Percentiles rank a stretch among this genome's conserved stretches.
Evolutionary conservation across 192 early-diverging fungal species (phyloP).

Genomic region (Coemansia sp.): DNA sequence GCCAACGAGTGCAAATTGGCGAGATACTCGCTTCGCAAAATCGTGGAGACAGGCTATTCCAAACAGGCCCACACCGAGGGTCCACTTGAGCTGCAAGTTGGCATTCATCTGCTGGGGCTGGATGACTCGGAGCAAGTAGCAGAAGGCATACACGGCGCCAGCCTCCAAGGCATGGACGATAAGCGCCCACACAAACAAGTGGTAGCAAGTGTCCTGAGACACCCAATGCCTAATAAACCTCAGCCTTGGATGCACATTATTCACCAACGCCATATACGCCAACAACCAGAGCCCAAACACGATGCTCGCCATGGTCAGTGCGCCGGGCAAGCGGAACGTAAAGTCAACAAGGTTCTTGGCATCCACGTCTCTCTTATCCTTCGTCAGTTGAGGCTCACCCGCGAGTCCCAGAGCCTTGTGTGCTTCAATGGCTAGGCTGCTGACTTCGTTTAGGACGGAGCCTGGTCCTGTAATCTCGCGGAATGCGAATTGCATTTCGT

Average conservation of each 20-base stretch:
- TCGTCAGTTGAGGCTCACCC: constrained; percentile 9
- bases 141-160: constrained; percentile 15
- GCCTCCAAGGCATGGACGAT: constrained; percentile 25
- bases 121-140: constrained; percentile 44
- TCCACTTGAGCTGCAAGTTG: constrained; percentile 37
- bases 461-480: constrained; percentile 18
- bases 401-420: constrained; percentile 13
- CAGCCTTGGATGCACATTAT: constrained; percentile 18
- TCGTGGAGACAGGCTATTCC: constrained; percentile 32
- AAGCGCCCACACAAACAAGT: constrained; percentile 14
- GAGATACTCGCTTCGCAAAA: constrained; percentile 16
- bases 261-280: constrained; percentile 12
- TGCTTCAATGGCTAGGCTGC: constrained; percentile 34
- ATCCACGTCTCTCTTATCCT: constrained; percentile 20
- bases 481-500: constrained; percentile 46
- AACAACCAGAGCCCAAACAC: not conserved
- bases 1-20: constrained; percentile 35
- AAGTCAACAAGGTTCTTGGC: constrained; percentile 23
- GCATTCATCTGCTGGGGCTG: constrained; percentile 45
- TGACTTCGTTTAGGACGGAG: constrained; percentile 30
- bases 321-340: constrained; percentile 15
- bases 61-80: constrained; percentile 30
- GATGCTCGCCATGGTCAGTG: constrained; percentile 11
- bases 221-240: constrained; percentile 9
- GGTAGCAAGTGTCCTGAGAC: constrained; percentile 21